A percentile compares a stretch with the other conserved stretches of the same genome.
phyloP scores from a whole-genome alignment of 2,329 filamentous ascomycete species.

The Achaetomium macrosporum region DNA sequence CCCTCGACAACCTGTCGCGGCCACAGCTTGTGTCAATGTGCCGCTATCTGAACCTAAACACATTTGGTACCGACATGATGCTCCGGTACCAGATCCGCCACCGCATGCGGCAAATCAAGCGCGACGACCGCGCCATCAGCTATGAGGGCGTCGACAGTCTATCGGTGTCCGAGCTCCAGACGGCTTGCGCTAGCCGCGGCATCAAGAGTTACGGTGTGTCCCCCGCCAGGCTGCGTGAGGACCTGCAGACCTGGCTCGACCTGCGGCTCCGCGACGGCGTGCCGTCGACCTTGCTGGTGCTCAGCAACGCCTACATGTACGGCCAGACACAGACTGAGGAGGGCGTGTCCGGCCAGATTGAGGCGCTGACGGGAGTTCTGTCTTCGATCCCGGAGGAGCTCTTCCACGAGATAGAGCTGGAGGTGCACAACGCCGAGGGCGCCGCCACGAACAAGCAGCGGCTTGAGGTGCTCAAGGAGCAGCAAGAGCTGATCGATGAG shows the following conservation, averaged over 20 bases:
- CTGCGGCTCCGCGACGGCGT: slow-evolving; percentile 88
- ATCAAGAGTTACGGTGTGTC: slow-evolving; percentile 90
- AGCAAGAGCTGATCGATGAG: slow-evolving; percentile 95
- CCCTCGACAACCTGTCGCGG: slow-evolving; percentile 90
- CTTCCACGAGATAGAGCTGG: slow-evolving; percentile 98
- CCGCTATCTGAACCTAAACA: slow-evolving; percentile 96
- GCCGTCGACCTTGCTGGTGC: slow-evolving; percentile 89
- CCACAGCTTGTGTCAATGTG: slow-evolving; percentile 97
- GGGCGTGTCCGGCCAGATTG: slow-evolving; percentile 83
- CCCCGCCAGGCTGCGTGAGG: slow-evolving; percentile 78
- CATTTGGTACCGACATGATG: slow-evolving; percentile 96
- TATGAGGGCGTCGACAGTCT: slow-evolving; percentile 91
- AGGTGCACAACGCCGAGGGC: slow-evolving; percentile 94
- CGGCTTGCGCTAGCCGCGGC: slow-evolving; percentile 83
- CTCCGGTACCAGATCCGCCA: slow-evolving; percentile 94
- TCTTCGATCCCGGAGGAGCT: slow-evolving; percentile 95
- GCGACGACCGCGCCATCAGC: slow-evolving; percentile 89
- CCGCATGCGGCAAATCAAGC: slow-evolving; percentile 98
- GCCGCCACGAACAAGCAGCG: slow-evolving; percentile 98
- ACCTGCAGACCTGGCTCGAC: slow-evolving; percentile 90
- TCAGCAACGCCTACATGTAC: slow-evolving; percentile 98
- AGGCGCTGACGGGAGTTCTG: slow-evolving; percentile 84
- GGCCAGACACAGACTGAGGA: slow-evolving; percentile 63
- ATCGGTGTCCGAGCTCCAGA: slow-evolving; percentile 89
- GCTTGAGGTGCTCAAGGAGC: slow-evolving; percentile 95